These are phyloP conservation scores for Aotearoamyces nothofagi DNA, from an alignment of 2,329 filamentous ascomycete species.

Conservation along the genomic window DNA sequence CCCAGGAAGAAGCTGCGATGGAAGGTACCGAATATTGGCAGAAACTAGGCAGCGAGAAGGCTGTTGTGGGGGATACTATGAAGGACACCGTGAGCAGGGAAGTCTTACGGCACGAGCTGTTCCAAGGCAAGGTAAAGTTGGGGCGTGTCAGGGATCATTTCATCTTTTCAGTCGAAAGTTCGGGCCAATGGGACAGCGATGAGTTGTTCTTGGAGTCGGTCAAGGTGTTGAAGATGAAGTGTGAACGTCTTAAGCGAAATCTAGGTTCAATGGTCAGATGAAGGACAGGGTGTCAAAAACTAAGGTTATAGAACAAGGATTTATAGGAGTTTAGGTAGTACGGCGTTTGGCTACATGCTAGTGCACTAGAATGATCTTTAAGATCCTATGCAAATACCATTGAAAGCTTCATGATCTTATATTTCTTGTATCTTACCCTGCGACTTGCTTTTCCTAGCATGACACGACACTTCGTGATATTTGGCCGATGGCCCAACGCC, in stretches of 20 bases:
- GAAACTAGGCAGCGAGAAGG: constrained; percentile 68
- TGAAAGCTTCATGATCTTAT: too few species aligned
- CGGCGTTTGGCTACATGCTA: constrained; percentile 15
- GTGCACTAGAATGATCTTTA: too few species aligned
- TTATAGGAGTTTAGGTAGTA: constrained; percentile 15
- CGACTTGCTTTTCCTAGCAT: too few species aligned
- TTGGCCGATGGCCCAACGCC: too few species aligned
- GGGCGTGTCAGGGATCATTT: constrained; percentile 89
- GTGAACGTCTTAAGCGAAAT: constrained; percentile 55
- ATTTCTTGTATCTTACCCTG: too few species aligned
- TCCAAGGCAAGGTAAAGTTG: constrained; percentile 88
- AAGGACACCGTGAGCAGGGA: constrained; percentile 92
- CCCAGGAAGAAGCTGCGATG: constrained; percentile 44
- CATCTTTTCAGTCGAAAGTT: constrained; percentile 91
- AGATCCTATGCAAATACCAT: too few species aligned
- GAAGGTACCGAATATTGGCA: constrained; percentile 53
- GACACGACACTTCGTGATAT: too few species aligned
- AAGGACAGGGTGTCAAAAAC: constrained; percentile 5
- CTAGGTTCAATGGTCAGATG: constrained; percentile 45
- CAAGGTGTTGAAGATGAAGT: constrained; percentile 75
- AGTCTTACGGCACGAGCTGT: constrained; percentile 80
- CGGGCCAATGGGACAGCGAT: constrained; percentile 89
- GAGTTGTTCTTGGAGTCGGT: constrained; percentile 85
- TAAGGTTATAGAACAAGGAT: too few species aligned
- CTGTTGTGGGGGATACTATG: constrained; percentile 77